Evolutionary conservation across 345 rosid genomes (phyloP), one percentile per base, ranked within the genome.

Genomic region (Sonneratia alba): DNA sequence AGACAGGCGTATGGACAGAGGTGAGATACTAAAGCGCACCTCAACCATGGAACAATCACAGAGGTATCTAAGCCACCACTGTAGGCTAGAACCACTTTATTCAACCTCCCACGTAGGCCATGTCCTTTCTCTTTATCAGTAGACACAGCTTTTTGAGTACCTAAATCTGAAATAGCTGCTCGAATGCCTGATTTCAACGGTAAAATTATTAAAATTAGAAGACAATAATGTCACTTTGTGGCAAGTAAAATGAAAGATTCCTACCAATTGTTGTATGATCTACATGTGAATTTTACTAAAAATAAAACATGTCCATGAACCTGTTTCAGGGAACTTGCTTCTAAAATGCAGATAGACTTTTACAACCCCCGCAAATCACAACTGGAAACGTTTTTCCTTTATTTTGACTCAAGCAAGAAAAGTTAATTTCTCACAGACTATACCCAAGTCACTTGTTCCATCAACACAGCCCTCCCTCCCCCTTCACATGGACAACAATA

Each of bases 21-120:
- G 16, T 0, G 21, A n/a, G 18, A 32, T 4, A 22, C 65, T 59
- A 34, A 69, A 67, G 21, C 72, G 38, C 79, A 95, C 97, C 93
- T 90, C 56, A 95, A 81, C 99, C 99, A 95, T 27, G 99, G 99
- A 47, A 95, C 99, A 71, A 92, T 92, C 4, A 95, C 97, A 5
- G 97, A 95, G 69, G 99, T 95, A 83, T 95, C 97, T 69, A 95
- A 80, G 71, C 99, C 99, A 64, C 99, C 99, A 68, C 99, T 92
- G 70, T 92, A 95, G 67, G 99, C 97, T 56, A 95, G 85, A 73
- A 95, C 99, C 37, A 95, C 99, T 69, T 95, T 95, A 49, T 95
- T 88, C 78, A 92, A 71, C 67, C 85, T 92, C 53, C 99, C 99
- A 61, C 90, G 93, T 37, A 84, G 74, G 27, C 96, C 97, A 16